phyloP scores from a whole-genome alignment of 768 basidiomycete genomes.

The Ephemerocybe angulata region DNA sequence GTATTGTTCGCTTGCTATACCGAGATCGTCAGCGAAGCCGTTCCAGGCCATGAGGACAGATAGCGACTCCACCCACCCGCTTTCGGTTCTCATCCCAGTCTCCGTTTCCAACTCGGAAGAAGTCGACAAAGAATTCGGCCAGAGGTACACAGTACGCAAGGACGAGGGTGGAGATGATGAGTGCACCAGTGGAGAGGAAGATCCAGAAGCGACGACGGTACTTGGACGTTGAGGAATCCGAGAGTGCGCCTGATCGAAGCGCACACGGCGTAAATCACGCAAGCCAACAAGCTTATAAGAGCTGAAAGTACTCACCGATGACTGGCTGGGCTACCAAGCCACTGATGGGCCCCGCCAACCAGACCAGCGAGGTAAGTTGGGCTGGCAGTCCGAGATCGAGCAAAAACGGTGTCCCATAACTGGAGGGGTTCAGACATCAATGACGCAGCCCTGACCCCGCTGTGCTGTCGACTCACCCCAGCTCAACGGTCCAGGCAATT shows the following conservation, averaged over 20 bases:
- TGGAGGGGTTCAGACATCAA: slow-evolving; percentile 26
- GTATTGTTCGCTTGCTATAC: slow-evolving; percentile 53
- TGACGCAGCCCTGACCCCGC: neutral
- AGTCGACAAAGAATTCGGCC: slow-evolving; percentile 71
- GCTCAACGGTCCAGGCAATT: slow-evolving; percentile 93
- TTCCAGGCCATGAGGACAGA: neutral
- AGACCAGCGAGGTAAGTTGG: slow-evolving; percentile 89
- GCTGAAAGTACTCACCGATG: slow-evolving; percentile 60
- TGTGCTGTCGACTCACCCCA: slow-evolving; percentile 59
- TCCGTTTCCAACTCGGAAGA: slow-evolving; percentile 70
- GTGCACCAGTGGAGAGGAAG: slow-evolving; percentile 75
- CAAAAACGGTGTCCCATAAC: slow-evolving; percentile 95
- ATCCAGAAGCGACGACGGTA: slow-evolving; percentile 94
- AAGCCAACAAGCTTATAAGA: slow-evolving; percentile 16
- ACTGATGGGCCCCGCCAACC: slow-evolving; percentile 93
- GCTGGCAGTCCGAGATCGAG: slow-evolving; percentile 69
- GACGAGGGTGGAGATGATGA: slow-evolving; percentile 71
- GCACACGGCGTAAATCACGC: slow-evolving; percentile 27
- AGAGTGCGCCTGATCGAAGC: slow-evolving; percentile 72
- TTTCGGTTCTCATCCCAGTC: slow-evolving; percentile 83
- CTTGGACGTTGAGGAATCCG: slow-evolving; percentile 87
- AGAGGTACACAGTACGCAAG: slow-evolving; percentile 81
- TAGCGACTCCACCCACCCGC: slow-evolving; percentile 42
- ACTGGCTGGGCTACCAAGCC: slow-evolving; percentile 96
- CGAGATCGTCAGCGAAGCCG: neutral